phyloP scores from a whole-genome alignment of 768 basidiomycete species.

The Lyophyllum decastes region DNA sequence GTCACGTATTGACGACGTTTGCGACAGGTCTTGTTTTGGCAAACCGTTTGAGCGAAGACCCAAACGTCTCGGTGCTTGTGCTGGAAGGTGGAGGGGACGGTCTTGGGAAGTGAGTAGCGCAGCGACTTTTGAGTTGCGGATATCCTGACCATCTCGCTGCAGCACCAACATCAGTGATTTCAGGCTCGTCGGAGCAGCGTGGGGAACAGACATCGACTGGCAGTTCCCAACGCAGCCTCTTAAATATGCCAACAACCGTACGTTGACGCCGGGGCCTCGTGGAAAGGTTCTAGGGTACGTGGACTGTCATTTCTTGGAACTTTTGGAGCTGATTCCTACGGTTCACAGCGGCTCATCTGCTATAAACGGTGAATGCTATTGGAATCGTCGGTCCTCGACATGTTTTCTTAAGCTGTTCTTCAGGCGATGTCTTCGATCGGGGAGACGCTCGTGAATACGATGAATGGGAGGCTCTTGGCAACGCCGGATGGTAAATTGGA shows the following conservation, averaged over 20 bases:
- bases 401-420: neutral
- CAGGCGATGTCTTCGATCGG: neutral
- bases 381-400: too few species aligned
- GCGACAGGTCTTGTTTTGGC: neutral
- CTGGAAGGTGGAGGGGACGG: slow-evolving; percentile 1
- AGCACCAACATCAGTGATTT: slow-evolving; percentile 1
- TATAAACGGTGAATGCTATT: neutral
- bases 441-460: slow-evolving; percentile 1
- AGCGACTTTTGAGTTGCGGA: neutral
- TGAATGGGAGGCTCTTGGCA: neutral
- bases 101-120: neutral
- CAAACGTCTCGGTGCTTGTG: neutral
- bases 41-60: neutral
- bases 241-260: neutral
- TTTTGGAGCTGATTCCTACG: neutral
- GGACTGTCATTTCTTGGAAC: neutral
- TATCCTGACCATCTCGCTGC: neutral
- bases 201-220: neutral
- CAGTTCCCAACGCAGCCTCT: neutral
- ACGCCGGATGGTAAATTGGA: neutral
- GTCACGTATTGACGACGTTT: neutral
- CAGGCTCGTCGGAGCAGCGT: neutral
- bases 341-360: neutral
- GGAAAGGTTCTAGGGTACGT: slow-evolving; percentile 6
- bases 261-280: neutral